These are phyloP conservation scores for Mortierella sp. DNA, from an alignment of 371 early-diverging fungal species.

Conservation along the genomic window DNA sequence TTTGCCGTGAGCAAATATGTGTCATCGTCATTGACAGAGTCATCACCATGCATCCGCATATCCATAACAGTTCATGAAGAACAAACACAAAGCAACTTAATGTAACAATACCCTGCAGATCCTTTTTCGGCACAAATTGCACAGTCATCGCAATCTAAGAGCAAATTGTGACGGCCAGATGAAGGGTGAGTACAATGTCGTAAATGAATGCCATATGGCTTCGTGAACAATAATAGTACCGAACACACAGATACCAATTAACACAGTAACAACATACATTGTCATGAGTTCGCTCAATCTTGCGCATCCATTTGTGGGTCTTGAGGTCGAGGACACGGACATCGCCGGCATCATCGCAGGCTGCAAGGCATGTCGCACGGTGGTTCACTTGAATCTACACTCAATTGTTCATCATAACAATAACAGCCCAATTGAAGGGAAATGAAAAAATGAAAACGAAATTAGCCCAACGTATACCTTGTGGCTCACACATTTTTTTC, in stretches of 20 bases:
- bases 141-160: constrained; percentile 49
- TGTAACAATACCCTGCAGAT: constrained; percentile 37
- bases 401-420: background rate
- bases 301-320: constrained; percentile 51
- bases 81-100: too few relatives aligned
- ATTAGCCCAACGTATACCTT: background rate
- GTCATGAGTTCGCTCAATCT: constrained; percentile 34
- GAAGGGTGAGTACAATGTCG: background rate
- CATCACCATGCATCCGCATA: background rate
- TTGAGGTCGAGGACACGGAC: constrained; percentile 51
- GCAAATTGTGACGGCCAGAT: background rate
- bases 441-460: background rate
- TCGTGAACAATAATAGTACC: background rate
- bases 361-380: constrained; percentile 33
- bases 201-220: background rate
- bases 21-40: background rate
- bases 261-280: constrained; percentile 26
- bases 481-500: background rate
- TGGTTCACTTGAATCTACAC: constrained; percentile 49
- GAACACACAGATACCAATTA: background rate
- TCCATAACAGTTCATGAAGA: background rate
- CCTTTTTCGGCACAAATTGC: constrained; percentile 51
- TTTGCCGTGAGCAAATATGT: background rate
- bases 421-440: background rate
- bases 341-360: constrained; percentile 56